Conservation (phyloP, 2,329 filamentous ascomycete genomes). For the Phaeosphaeriaceae sp. region DNA sequence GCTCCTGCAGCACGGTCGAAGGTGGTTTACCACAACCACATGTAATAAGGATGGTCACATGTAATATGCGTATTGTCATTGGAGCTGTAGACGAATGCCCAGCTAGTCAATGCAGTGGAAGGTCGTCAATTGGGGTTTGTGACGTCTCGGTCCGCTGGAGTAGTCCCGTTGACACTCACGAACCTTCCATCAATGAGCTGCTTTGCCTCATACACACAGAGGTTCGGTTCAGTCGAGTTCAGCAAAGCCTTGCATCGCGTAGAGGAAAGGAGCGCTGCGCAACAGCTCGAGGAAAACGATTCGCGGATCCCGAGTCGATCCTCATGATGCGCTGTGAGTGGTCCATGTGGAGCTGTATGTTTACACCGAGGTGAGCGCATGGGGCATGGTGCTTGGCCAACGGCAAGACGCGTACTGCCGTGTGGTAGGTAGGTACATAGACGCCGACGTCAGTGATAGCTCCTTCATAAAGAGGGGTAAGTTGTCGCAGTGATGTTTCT, state of each 20-base stretch:
- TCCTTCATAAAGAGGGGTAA: conserved; percentile 6
- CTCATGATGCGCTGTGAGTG: neutral
- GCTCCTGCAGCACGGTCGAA: neutral
- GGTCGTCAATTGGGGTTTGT: too few relatives aligned
- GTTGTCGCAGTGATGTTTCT: neutral
- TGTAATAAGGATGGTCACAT: neutral
- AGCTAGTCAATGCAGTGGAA: too few relatives aligned
- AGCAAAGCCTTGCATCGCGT: neutral
- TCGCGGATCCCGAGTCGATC: conserved; percentile 1
- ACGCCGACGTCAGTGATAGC: conserved; percentile 1
- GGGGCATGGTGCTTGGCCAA: neutral
- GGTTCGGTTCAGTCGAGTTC: too few relatives aligned
- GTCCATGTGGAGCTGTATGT: neutral
- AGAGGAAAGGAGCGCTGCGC: neutral
- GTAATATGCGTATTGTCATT: neutral
- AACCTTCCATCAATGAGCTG: too few relatives aligned
- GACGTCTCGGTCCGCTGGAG: too few relatives aligned
- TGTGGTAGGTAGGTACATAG: neutral
- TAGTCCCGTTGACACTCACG: too few relatives aligned
- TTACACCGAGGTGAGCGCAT: neutral
- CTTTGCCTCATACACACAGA: too few relatives aligned
- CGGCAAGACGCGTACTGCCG: neutral
- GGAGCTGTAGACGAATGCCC: too few relatives aligned
- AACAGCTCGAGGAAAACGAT: neutral
- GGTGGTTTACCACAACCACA: neutral